These are phyloP conservation scores for Penicillium herquei DNA, from an alignment of 495 filamentous ascomycete species.

Conservation along the genomic window DNA sequence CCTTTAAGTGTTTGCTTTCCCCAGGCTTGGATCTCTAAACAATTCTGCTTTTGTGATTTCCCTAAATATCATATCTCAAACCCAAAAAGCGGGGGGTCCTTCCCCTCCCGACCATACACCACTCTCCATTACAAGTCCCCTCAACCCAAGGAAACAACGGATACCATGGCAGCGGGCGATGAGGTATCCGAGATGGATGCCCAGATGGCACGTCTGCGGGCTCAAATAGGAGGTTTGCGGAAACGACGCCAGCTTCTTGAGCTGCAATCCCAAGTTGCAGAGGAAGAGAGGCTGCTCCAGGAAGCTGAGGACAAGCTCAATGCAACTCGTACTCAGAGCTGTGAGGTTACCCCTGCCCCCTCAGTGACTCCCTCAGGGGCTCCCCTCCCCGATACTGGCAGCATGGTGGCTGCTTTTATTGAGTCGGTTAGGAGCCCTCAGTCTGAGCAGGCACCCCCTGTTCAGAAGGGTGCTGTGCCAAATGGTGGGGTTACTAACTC, in stretches of 20 bases:
- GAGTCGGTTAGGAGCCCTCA: neutral
- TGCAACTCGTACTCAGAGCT: neutral
- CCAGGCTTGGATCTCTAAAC: too few species aligned
- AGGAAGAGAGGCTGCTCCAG: neutral
- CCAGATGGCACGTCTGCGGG: neutral
- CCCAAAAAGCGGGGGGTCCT: too few species aligned
- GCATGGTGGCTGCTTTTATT: neutral
- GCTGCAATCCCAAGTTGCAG: neutral
- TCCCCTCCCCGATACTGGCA: neutral
- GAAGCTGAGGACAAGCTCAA: neutral
- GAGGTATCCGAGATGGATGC: neutral
- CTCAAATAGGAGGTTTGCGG: neutral
- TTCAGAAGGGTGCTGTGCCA: neutral
- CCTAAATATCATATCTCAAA: too few species aligned
- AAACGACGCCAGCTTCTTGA: slow-evolving; percentile 1
- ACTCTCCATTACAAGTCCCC: neutral
- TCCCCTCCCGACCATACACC: neutral
- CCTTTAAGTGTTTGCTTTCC: too few species aligned
- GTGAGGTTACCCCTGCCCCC: too few species aligned
- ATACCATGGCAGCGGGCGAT: neutral
- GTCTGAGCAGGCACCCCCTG: neutral
- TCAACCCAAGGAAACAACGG: neutral
- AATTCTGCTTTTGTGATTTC: too few species aligned
- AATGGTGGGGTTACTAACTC: neutral
- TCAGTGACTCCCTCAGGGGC: neutral